Base-by-base conservation (phyloP, 2,329 filamentous ascomycete species). In the Alternaria conjuncta region DNA sequence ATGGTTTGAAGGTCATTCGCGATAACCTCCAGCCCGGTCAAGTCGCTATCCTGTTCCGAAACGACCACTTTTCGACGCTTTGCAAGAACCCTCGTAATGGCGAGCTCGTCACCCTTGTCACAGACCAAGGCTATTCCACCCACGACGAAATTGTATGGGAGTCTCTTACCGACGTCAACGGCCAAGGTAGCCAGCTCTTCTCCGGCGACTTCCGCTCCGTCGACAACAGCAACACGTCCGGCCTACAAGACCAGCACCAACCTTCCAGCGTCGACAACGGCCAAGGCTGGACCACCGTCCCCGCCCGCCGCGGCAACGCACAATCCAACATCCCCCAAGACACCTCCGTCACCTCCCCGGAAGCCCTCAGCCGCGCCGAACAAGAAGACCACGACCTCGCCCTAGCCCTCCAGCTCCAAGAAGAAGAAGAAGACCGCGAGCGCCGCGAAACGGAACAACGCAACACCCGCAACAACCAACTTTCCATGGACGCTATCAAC, bases 121-220 rank as follows among this genome's bases (percentile, higher is more conserved):
- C 96, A 0, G 96, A 99, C 76, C 92, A 93, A 25, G 96, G 96
- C 1, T 99, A 97, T 75, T 90, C 91, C 11, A 87, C 86, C 10
- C 93, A 97, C 71, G 91, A 94, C 15, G 95, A 98, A 77, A 89
- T 99, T 12, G 93, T 99, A 0, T 99, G 96, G 96, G 96, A 99
- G 80, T 96, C 91, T 10, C 84, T 99, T 2, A 90, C 92, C 1
- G 95, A 98, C 72, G 90, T 97, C 21, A 96, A 90, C 55, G 96
- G 96, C 8, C 90, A 92, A 72, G 87, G 87, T 13, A 90, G 92
- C 3, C 92, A 94, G 75, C 93, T 96, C 72, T 93, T 93, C 70
- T 93, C 94, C 0, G 96, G 96, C 2, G 94, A 98, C 74, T 98
- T 98, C 79, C 88, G 91, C 30, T 85, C 92, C 0, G 92, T 97